Evolutionary conservation across 768 basidiomycete genomes (phyloP), one percentile per base, ranked within the genome.

Genomic region (Russula sp.): DNA sequence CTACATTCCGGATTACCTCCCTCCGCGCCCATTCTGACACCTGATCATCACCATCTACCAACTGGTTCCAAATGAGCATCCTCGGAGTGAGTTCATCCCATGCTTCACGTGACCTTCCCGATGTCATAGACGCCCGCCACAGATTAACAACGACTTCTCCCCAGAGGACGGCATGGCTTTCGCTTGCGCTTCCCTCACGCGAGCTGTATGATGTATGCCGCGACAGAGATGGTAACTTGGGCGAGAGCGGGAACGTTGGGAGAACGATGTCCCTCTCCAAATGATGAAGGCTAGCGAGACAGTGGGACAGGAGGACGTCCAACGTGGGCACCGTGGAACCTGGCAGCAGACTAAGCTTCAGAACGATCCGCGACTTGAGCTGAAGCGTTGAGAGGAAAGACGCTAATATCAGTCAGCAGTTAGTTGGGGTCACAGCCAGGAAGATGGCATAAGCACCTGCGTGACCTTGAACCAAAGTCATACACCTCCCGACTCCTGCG

Each of bases 11-110:
- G 31, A 77, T 62, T 18, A 72, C 75, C 57, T 78, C 71, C 37
- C 61, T 73, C 48, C 86, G 75, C n/a, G 77, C 81, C 86, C 86
- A 88, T 64, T 86, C 84, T 6, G 80, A 80, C 1, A 78, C 69
- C 27, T 59, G 62, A 54, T 72, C 74, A 4, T 68, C 71, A 22
- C 76, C 74, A 6, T 68, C 70, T 4, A 71, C 74, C 10, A 82
- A 62, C 0, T 78, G 73, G 65, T 82, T 77, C 85, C 84, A 87
- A 7, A 84, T 57, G 42, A 90, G 69, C 64, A 88, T 54, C 61
- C 85, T 76, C 40, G 73, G 73, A 2, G 82, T 85, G 62, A 90
- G 69, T 18, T 71, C 71, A 61, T 78, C 79, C 86, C 87, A 88
- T 14, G 74, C 71, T 13, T 45, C 50, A 1, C 68, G 45, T 27